Evolutionary conservation across 768 basidiomycete genomes (phyloP), one percentile per base, ranked within the genome.

Genomic region (Leccinum uliginosum): DNA sequence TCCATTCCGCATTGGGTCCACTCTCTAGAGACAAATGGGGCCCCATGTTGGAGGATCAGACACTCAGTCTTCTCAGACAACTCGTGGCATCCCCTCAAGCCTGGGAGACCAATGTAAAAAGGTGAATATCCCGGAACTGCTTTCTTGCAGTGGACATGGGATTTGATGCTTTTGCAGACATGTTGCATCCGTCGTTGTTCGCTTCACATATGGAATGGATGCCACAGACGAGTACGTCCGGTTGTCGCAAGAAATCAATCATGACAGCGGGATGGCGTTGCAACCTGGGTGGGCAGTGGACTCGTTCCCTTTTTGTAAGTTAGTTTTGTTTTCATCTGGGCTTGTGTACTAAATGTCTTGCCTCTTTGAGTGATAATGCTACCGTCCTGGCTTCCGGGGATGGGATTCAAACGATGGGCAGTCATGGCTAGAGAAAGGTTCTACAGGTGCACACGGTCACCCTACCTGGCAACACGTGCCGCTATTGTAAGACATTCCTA

Each of bases 331-430:
- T 11, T 48, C 40, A 17, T 11, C 46, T 32, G 5, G 8, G 23
- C 11, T 24, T 19, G n/a, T n/a, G 7, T 27, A 27, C 32, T 52
- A 24, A 55, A 3, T 2, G 17, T 11, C n/a, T 15, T 27, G n/a
- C 48, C n/a, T n/a, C n/a, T n/a, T 46, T 15, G 11, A 57, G 56
- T 57, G 45, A 46, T 24, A 19, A 15, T 21, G 3, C 10, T 79
- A 1, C 78, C 78, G 0, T 62, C 64, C 0, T 78, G 78, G 78
- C 70, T 80, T 52, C 77, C 79, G 21, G 74, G 77, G 4, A 74
- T 73, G 38, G 67, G 61, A 1, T 80, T 78, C 68, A 78, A 79
- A 59, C 44, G 51, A 9, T 59, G 58, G 58, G 60, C 60, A 24
- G 6, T 4, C 17, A 43, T 38, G 34, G 60, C 60, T n/a, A 59